Evolutionary conservation across 139 green algal species (phyloP).

Genomic region (Picochlorum costavermella): DNA sequence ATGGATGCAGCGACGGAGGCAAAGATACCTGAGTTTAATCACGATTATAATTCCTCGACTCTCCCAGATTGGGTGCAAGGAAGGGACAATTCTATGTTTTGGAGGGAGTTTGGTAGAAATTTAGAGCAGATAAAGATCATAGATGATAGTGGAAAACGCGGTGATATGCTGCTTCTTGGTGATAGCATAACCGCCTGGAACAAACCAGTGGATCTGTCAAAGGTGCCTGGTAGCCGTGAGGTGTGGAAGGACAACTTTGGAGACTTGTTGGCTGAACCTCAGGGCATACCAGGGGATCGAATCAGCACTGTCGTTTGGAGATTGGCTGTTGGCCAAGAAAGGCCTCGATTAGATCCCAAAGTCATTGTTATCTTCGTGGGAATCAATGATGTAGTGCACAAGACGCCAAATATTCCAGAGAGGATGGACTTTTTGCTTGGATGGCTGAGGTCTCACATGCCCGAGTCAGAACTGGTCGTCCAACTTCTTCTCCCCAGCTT

Average conservation of each 20-base stretch:
- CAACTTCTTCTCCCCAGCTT: conserved; percentile 2
- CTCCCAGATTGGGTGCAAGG: conserved; percentile 1
- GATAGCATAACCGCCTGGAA: neutral
- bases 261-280: neutral
- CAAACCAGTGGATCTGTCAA: conserved; percentile 3
- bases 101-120: neutral
- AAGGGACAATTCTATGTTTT: neutral
- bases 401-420: conserved; percentile 1
- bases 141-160: neutral
- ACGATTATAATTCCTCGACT: neutral
- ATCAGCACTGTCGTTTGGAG: neutral
- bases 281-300: conserved; percentile 1
- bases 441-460: neutral
- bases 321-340: neutral
- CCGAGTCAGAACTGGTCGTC: neutral
- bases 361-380: neutral
- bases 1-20: too few relatives aligned
- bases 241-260: neutral
- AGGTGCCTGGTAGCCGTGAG: neutral
- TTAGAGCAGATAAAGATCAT: neutral
- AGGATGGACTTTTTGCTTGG: conserved; percentile 4
- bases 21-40: too few relatives aligned
- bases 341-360: neutral
- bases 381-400: conserved; percentile 8
- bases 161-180: neutral